Evolutionary conservation across 208 protist species (phyloP).

Genomic region (Trypanosomatidae sp.): DNA sequence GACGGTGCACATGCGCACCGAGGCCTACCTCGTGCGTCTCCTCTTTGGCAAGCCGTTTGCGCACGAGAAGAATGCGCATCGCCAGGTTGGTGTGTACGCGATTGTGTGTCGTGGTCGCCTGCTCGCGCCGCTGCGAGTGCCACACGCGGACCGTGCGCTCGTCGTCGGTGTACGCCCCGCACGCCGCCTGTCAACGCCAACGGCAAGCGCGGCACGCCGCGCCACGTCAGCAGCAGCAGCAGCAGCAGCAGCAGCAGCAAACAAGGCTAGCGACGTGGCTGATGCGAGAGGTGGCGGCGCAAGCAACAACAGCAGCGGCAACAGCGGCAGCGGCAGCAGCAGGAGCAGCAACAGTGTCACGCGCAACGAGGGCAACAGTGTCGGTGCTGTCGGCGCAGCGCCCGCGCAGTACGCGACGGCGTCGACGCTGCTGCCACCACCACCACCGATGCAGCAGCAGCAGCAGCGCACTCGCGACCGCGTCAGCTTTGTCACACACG

Average conservation of each 20-base stretch:
- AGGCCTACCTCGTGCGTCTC: constrained; percentile 82
- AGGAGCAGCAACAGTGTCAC: not conserved
- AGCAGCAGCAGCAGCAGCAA: not conserved
- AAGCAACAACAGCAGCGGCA: not conserved
- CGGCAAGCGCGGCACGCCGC: not conserved
- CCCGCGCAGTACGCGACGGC: too few species aligned
- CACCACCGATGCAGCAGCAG: too few species aligned
- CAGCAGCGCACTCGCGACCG: too few species aligned
- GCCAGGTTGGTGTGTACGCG: constrained; percentile 78
- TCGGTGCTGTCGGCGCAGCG: too few species aligned
- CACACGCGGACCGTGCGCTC: constrained; percentile 10
- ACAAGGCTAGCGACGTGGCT: not conserved
- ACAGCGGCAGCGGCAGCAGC: not conserved
- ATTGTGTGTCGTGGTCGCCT: constrained; percentile 62
- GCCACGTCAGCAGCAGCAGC: not conserved
- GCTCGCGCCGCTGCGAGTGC: constrained; percentile 1
- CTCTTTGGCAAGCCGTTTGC: constrained; percentile 58
- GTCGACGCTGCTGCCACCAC: too few species aligned
- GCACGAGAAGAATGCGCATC: constrained; percentile 47
- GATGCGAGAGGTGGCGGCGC: not conserved
- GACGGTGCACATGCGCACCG: constrained; percentile 72
- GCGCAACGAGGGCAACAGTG: too few species aligned
- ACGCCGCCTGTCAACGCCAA: too few species aligned
- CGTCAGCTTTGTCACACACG: too few species aligned
- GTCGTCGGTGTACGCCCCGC: too few species aligned